Base-by-base conservation (phyloP, 805 yeast genomes). In the Yamadazyma takamatsuzukensis region DNA sequence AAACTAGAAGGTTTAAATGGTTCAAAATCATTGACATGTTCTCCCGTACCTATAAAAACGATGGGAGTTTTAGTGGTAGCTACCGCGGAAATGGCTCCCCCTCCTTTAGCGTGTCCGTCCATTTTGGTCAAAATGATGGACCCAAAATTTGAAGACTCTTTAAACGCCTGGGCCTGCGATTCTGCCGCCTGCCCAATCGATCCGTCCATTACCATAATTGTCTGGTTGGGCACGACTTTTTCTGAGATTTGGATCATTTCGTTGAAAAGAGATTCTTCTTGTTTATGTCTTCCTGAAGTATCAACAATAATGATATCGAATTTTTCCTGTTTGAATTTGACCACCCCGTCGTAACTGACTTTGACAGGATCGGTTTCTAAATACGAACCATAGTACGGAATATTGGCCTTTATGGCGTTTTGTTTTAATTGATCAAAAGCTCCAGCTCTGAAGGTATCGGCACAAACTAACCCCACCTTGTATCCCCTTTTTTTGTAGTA, bases 41-140 rank as follows among this genome's bases (percentile, higher is more conserved):
- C 98, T 54, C 98, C 98, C 3, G 97, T 90, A 75, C 98, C 98
- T 39, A 90, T 93, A 53, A 90, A 90, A 6, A 84, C 85, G 46
- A 90, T 83, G 6, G 98, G 98, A 0, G 97, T 93, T 34, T 84
- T 73, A 2, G 97, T 90, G 2, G 96, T 93, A 2, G 98, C 98
- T 34, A 90, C 97, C 0, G 98, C 98, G 24, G 96, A 87, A 34
- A 90, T 89, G 18, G 98, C 98, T 70, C 98, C 98, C 64, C 98
- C 98, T 58, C 98, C 98, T 63, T 84, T 90, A 23, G 97, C 98
- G 52, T 93, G 97, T 32, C 97, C 97, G 61, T 90, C 98, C 94
- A 90, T 80, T 59, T 90, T 90, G 15, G 98, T 90, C 53, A 90
- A 72, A 39, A 90, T 83, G 43, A 90, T 90, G 16, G 97, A 88